Conservation (phyloP, 768 basidiomycete genomes). For the Pleurotus sapidus region DNA sequence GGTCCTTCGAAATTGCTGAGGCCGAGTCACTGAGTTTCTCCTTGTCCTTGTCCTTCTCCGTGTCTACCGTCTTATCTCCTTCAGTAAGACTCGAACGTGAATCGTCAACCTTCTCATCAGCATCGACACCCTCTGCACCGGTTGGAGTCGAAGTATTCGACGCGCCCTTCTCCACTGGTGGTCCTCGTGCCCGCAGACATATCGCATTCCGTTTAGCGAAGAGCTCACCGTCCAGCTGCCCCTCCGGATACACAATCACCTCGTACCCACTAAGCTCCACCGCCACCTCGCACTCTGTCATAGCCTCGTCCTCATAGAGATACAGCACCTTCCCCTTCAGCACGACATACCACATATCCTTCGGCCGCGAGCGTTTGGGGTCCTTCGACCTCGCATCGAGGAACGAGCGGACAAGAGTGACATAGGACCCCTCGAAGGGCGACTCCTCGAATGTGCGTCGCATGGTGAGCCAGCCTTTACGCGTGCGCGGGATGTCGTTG, state of each 20-base stretch:
- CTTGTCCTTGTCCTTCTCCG: constrained; percentile 40
- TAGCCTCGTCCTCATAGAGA: constrained; percentile 89
- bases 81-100: constrained; percentile 19
- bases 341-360: constrained; percentile 91
- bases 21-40: constrained; percentile 51
- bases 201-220: constrained; percentile 91
- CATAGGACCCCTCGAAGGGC: constrained; percentile 63
- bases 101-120: constrained; percentile 27
- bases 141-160: constrained; percentile 55
- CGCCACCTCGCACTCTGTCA: constrained; percentile 90
- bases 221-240: constrained; percentile 81
- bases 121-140: constrained; percentile 32
- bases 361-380: constrained; percentile 78
- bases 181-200: constrained; percentile 57
- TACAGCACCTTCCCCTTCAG: constrained; percentile 91
- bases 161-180: constrained; percentile 30
- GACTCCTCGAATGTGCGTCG: constrained; percentile 76
- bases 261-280: constrained; percentile 80
- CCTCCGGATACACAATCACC: constrained; percentile 73
- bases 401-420: constrained; percentile 76
- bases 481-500: constrained; percentile 61
- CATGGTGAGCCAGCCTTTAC: constrained; percentile 83
- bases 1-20: constrained; percentile 35
- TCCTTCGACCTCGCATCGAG: constrained; percentile 82
- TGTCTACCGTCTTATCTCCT: constrained; percentile 28